These are phyloP conservation scores for Tricholoma matsutake DNA, from an alignment of 768 basidiomycete genomes.

Conservation along the genomic window DNA sequence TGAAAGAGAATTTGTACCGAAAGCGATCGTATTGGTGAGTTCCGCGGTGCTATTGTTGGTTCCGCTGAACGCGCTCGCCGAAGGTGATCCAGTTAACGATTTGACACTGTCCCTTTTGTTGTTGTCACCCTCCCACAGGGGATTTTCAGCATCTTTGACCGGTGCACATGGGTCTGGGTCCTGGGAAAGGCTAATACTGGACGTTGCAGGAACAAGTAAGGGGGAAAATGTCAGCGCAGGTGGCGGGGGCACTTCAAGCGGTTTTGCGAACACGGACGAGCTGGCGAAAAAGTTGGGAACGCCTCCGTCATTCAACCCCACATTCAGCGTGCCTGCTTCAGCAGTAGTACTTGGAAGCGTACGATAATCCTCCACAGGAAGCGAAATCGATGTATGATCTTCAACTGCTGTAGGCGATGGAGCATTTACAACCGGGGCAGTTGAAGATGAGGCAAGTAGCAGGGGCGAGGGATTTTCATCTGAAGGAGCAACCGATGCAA, in stretches of 20 bases:
- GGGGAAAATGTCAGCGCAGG: constrained; percentile 22
- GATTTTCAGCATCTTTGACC: constrained; percentile 39
- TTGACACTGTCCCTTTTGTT: constrained; percentile 10
- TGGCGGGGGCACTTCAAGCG: constrained; percentile 27
- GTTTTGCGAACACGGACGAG: constrained; percentile 45
- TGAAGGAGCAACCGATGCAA: not conserved
- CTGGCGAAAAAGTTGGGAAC: constrained; percentile 66
- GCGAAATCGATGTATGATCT: not conserved
- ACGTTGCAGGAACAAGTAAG: constrained; percentile 1
- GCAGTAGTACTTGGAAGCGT: not conserved
- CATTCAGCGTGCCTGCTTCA: not conserved
- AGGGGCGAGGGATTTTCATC: not conserved
- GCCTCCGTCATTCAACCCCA: constrained; percentile 4
- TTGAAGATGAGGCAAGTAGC: not conserved
- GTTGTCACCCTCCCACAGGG: constrained; percentile 42
- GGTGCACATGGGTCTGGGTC: constrained; percentile 21
- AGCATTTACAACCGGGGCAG: not conserved
- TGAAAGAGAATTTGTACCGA: not conserved
- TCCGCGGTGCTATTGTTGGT: not conserved
- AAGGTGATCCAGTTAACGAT: constrained; percentile 4
- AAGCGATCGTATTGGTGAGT: not conserved
- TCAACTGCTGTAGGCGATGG: not conserved
- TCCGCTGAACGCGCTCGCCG: constrained; percentile 10
- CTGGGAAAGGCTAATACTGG: constrained; percentile 8
- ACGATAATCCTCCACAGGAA: not conserved